Evolutionary conservation across 2,329 filamentous ascomycete genomes (phyloP).

Genomic region (Phyllosticta citriasiana): DNA sequence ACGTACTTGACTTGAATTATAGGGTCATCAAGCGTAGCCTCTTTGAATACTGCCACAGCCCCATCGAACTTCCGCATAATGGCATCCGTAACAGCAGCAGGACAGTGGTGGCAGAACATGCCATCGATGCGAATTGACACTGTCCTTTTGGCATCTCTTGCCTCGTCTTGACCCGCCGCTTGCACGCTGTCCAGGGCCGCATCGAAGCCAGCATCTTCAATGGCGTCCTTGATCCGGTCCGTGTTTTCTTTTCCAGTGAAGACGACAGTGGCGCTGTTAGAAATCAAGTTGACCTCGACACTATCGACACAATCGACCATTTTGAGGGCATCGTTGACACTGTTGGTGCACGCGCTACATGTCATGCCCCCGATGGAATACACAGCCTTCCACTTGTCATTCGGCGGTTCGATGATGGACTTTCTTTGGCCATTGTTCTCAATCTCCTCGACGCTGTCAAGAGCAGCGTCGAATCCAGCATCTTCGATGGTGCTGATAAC

Average conservation of each 20-base stretch:
- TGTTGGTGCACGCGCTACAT: conserved; percentile 45
- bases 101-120: conserved; percentile 39
- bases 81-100: conserved; percentile 41
- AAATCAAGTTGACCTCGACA: conserved; percentile 42
- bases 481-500: conserved; percentile 16
- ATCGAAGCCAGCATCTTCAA: conserved; percentile 39
- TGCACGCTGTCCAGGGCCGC: conserved; percentile 28
- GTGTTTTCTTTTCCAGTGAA: conserved; percentile 39
- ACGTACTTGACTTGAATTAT: conserved; percentile 62
- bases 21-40: conserved; percentile 47
- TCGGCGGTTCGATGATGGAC: neutral
- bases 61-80: conserved; percentile 42
- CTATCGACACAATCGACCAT: conserved; percentile 36
- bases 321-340: conserved; percentile 38
- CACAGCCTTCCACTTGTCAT: conserved; percentile 30
- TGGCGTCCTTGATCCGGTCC: conserved; percentile 36
- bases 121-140: conserved; percentile 30
- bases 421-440: neutral
- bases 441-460: conserved; percentile 13
- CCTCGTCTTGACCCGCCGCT: conserved; percentile 8
- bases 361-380: conserved; percentile 49
- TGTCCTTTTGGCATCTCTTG: conserved; percentile 18
- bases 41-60: conserved; percentile 42
- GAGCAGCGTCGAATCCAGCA: conserved; percentile 16
- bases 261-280: conserved; percentile 39